Evolutionary conservation across 164 flowering plant genomes (phyloP), one percentile per base, ranked within the genome.

Genomic region (Malania oleifera): DNA sequence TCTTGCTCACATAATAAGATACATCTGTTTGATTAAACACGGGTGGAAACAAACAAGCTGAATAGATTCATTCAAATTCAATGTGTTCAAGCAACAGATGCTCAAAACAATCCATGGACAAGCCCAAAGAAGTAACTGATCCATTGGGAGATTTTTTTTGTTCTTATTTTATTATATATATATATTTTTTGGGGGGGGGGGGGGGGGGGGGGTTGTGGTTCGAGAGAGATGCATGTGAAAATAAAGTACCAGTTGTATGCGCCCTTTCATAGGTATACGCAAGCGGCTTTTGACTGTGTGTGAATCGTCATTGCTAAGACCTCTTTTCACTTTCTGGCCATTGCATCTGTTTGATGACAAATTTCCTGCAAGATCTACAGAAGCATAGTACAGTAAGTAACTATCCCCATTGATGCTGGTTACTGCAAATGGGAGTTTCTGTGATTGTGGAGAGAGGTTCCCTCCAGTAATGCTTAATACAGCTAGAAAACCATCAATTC

Each of bases 241-340:
- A 29, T 15, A 46, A 67, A 49, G 52, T 86, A 92, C 98, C 98
- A 92, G 75, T 69, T 92, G 96, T 70, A 92, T 82, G 52, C 86
- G 86, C 50, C 98, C 98, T 74, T 91, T 92, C 89, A 87, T 68
- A 31, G 98, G 98, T 56, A 92, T 77, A 5, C 91, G 85, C 62
- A 87, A 54, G 39, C 85, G 81, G 63, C 75, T 80, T 53, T 66
- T 80, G 24, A 56, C 64, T 59, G 63, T 46, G 52, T 65, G 77
- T 6, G 77, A 66, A 54, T 80, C 91, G 62, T 78, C 77, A 66
- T 52, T 76, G 64, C 79, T 74, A 27, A 75, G 73, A 60, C 75
- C 75, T 57, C 73, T 82, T 70, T 74, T 80, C 52, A 74, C 25
- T 52, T 82, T 82, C 35, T 71, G 77, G 54, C 66, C 73, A 34